Evolutionary conservation across 345 rosid species (phyloP).

Genomic region (Rhizophora apiculata): DNA sequence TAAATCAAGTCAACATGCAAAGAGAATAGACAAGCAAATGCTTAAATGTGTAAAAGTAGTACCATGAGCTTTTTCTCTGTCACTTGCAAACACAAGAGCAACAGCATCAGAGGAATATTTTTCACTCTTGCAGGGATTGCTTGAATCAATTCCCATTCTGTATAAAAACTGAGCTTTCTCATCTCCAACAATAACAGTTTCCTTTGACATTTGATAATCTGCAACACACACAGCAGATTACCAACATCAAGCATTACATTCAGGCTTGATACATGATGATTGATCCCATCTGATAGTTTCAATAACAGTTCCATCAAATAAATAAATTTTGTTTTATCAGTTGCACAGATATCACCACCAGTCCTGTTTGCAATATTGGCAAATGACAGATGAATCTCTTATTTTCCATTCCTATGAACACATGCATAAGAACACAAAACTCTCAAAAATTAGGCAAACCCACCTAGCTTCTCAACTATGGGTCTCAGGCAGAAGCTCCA

Average conservation of each 20-base stretch:
- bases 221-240: slow-evolving; percentile 23
- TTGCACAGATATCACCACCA: not conserved
- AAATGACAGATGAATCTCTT: not conserved
- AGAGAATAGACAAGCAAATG: slow-evolving; percentile 3
- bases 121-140: slow-evolving; percentile 14
- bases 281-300: not conserved
- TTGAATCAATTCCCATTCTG: slow-evolving; percentile 31
- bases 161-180: slow-evolving; percentile 44
- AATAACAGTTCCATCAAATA: not conserved
- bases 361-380: not conserved
- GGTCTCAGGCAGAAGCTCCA: slow-evolving; percentile 33
- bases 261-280: slow-evolving; percentile 8
- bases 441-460: slow-evolving; percentile 18
- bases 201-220: slow-evolving; percentile 67
- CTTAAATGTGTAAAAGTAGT: slow-evolving; percentile 18
- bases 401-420: slow-evolving; percentile 2
- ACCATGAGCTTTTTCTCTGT: slow-evolving; percentile 57
- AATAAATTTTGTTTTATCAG: not conserved
- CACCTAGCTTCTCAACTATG: slow-evolving; percentile 60
- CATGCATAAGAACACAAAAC: not conserved
- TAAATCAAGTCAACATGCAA: slow-evolving; percentile 4
- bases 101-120: slow-evolving; percentile 29
- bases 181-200: slow-evolving; percentile 71
- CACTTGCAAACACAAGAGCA: slow-evolving; percentile 71
- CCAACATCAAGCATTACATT: slow-evolving; percentile 6